Evolutionary conservation across 225 moss, liverwort and hornwort genomes (phyloP), one percentile per base, ranked within the genome.

Genomic region (Polytrichum commune): DNA sequence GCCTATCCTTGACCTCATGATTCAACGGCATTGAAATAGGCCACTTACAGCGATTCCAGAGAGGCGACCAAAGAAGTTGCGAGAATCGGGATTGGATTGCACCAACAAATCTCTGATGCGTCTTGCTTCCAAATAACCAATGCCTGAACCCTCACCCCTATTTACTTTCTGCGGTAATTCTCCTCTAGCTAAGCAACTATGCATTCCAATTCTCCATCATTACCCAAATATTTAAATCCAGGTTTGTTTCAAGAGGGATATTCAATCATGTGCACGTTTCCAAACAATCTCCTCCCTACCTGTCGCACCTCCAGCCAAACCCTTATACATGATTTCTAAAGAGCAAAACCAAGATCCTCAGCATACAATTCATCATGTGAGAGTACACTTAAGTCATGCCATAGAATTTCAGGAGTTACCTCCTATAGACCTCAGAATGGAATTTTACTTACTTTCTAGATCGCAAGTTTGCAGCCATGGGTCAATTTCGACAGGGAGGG

Each of bases 71-170:
- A 98, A 93, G 68, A 98, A 83, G 63, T 80, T 90, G 66, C 91
- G 86, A 67, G 95, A 89, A 29, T 95, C 97, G 54, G 95, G 93
- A 69, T 69, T 77, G 27, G 82, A 79, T 27, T 88, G 77, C 58
- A 79, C 80, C 69, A 98, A 72, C 75, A 89, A 63, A 73, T 95
- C 89, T 74, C 91, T 85, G 72, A 95, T 82, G 71, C 83, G 87
- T 75, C 86, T 90, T 62, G 95, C 87, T 79, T 98, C 95, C 76
- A 93, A 68, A 73, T 93, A 98, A 74, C 95, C 95, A 74, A 87
- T 91, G 77, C 84, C 97, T 98, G 91, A 60, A 58, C 53, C 73
- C 76, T 33, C 73, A 72, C 62, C 66, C 70, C 61, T 24, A 23
- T n/a, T 60, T 23, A 20, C 7, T 27, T 23, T 62, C 57, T 35